Conservation (phyloP, 2,329 filamentous ascomycete species). For the Diaporthe aspalathi region DNA sequence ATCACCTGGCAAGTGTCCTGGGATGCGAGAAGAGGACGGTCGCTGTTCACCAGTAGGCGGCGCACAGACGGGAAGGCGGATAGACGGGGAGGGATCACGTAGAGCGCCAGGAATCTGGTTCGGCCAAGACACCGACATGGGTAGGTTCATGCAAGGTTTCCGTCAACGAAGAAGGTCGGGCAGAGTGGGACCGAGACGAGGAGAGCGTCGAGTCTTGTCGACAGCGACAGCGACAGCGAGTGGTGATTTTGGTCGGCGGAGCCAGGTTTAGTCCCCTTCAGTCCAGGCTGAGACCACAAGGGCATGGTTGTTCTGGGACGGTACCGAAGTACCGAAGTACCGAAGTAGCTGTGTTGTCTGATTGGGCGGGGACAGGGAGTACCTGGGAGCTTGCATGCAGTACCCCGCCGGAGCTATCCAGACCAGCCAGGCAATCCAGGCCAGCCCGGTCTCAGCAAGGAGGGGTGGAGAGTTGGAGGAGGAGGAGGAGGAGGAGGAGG, state of each 20-base stretch:
- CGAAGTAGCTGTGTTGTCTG: not conserved
- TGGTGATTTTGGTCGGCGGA: no score
- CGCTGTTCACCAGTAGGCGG: not conserved
- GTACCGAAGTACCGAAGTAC: not conserved
- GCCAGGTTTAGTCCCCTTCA: no score
- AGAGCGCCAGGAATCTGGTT: slow-evolving; percentile 18
- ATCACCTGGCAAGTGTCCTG: not conserved
- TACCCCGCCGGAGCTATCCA: slow-evolving; percentile 21
- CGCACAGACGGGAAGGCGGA: slow-evolving; percentile 7
- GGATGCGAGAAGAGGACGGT: not conserved
- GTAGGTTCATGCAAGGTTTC: slow-evolving; percentile 27
- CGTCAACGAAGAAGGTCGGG: slow-evolving; percentile 15
- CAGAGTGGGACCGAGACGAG: slow-evolving; percentile 12
- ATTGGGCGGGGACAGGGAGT: not conserved
- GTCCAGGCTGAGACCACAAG: no score
- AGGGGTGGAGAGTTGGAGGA: not conserved
- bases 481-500: not conserved
- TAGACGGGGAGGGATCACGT: slow-evolving; percentile 9
- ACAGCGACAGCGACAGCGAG: not conserved
- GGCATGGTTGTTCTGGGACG: not conserved
- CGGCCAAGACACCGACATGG: slow-evolving; percentile 15
- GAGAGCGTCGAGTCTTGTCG: not conserved
- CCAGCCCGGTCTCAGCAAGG: not conserved
- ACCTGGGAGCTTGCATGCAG: slow-evolving; percentile 2
- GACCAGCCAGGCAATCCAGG: slow-evolving; percentile 6